Conservation (phyloP, 257 asterid species). For the Solanum bukasovii region DNA sequence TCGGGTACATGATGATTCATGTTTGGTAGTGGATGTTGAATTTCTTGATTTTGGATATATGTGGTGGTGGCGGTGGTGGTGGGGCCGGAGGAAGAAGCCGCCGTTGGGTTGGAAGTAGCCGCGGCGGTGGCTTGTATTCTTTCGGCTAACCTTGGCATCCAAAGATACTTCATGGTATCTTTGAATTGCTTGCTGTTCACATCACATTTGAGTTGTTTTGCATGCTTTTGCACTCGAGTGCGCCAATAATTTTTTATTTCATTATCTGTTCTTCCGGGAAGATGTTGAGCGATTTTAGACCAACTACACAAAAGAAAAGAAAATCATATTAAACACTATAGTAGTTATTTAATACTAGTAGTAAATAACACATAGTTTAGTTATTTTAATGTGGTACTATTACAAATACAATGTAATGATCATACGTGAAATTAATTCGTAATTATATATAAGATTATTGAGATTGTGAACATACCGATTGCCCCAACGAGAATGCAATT, state of each 20-base stretch:
- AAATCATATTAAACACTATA: background rate
- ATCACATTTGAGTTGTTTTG: constrained; percentile 87
- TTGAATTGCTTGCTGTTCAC: constrained; percentile 88
- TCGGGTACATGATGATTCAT: background rate
- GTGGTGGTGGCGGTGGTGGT: background rate
- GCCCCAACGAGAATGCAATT: constrained; percentile 93
- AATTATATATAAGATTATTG: background rate
- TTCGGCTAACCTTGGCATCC: constrained; percentile 81
- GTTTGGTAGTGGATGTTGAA: background rate
- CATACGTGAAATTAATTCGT: background rate
- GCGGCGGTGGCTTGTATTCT: constrained; percentile 54
- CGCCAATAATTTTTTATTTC: constrained; percentile 84
- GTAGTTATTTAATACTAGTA: background rate
- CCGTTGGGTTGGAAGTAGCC: background rate
- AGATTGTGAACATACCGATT: constrained; percentile 38
- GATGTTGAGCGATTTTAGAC: constrained; percentile 82
- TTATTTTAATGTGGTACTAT: background rate
- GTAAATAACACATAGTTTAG: background rate
- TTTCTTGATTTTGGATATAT: background rate
- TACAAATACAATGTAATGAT: background rate
- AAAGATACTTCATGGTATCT: constrained; percentile 80
- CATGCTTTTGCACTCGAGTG: constrained; percentile 81
- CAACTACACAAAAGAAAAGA: constrained; percentile 23
- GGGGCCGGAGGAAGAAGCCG: background rate
- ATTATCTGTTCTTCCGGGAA: constrained; percentile 70